Conservation (phyloP, 495 filamentous ascomycete species). For the Penicillium lividum region DNA sequence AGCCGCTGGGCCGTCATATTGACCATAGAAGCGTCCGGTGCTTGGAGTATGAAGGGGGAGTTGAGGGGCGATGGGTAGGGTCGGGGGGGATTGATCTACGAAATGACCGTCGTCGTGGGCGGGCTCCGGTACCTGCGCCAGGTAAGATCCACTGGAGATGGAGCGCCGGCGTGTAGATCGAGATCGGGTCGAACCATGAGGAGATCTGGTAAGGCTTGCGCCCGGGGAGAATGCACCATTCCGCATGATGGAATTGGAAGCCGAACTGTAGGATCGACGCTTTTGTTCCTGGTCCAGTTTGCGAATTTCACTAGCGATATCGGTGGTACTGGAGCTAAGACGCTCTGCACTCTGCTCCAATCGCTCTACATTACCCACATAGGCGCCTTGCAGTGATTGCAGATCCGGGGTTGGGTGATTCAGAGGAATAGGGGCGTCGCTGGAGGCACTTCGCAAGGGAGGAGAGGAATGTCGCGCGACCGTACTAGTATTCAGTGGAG, state of each 20-base stretch:
- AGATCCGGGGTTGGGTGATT: conserved; percentile 77
- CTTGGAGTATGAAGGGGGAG: conserved; percentile 26
- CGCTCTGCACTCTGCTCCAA: conserved; percentile 81
- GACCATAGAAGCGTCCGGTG: conserved; percentile 20
- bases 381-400: conserved; percentile 71
- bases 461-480: conserved; percentile 38
- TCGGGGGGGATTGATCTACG: conserved; percentile 23
- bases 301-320: conserved; percentile 79
- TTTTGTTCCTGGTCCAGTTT: conserved; percentile 79
- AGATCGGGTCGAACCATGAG: conserved; percentile 55
- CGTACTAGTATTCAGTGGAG: conserved; percentile 35
- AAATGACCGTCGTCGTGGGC: conserved; percentile 44
- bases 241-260: conserved; percentile 64
- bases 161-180: conserved; percentile 59
- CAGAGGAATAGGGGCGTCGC: conserved; percentile 58
- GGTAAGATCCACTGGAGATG: conserved; percentile 51
- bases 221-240: conserved; percentile 77
- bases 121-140: conserved; percentile 55
- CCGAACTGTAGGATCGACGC: conserved; percentile 48
- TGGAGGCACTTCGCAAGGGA: conserved; percentile 61
- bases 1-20: conserved; percentile 18
- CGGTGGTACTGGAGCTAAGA: conserved; percentile 72
- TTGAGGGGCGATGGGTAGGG: conserved; percentile 26
- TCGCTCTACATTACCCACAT: conserved; percentile 74
- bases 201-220: conserved; percentile 59